Conservation (phyloP, 345 rosid genomes). For the Pugionium dolabratum region DNA sequence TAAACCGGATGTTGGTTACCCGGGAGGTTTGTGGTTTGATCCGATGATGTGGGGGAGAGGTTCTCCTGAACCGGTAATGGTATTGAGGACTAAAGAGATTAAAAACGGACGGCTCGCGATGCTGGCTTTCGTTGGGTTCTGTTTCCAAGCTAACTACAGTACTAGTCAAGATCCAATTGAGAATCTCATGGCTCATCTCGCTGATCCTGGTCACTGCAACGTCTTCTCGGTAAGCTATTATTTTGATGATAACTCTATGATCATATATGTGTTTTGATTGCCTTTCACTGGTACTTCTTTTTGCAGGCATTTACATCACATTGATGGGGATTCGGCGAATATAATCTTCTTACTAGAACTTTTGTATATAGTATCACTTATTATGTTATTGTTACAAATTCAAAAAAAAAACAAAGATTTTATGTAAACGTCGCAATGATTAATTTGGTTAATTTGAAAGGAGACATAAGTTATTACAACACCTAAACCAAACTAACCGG, state of each 20-base stretch:
- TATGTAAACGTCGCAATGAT: too few relatives aligned
- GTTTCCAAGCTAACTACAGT: constrained; percentile 76
- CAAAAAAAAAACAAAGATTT: too few relatives aligned
- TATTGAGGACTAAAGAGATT: constrained; percentile 87
- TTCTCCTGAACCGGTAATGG: constrained; percentile 94
- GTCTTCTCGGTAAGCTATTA: constrained; percentile 64
- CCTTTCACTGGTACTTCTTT: constrained; percentile 5
- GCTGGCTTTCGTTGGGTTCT: constrained; percentile 87
- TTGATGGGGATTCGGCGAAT: constrained; percentile 25
- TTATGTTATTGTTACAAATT: neutral
- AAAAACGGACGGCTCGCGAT: constrained; percentile 92
- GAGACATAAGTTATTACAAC: neutral
- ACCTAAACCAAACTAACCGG: constrained; percentile 9
- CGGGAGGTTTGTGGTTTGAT: constrained; percentile 93
- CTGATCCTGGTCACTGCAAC: constrained; percentile 96
- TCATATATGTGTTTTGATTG: neutral
- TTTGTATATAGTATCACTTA: constrained; percentile 3
- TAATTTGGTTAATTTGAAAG: neutral
- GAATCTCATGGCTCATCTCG: constrained; percentile 82
- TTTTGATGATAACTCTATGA: neutral
- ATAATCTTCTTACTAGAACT: neutral
- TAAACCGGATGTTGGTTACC: constrained; percentile 79
- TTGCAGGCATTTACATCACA: constrained; percentile 70
- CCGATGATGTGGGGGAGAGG: constrained; percentile 92
- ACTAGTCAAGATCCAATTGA: constrained; percentile 70